Conservation (phyloP, 331 rosid genomes). For the Malus hybrid region DNA sequence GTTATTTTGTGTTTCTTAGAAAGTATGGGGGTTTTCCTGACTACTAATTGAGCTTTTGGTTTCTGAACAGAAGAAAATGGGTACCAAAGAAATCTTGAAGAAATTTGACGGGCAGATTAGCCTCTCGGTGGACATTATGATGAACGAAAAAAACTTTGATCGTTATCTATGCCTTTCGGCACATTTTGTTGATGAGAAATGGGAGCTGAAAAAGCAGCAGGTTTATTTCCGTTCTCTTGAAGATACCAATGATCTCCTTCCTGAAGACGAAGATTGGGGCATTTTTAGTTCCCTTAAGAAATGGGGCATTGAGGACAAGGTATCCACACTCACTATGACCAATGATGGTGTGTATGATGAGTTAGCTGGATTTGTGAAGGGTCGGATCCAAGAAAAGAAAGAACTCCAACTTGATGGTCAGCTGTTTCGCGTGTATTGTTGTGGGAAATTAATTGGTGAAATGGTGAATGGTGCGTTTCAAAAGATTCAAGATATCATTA, state of each 20-base stretch:
- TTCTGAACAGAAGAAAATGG: not conserved
- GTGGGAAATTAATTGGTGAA: not conserved
- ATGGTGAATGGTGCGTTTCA: constrained; percentile 8
- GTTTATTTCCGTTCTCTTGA: not conserved
- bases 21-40: not conserved
- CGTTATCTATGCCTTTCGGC: not conserved
- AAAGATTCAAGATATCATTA: not conserved
- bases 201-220: constrained; percentile 6
- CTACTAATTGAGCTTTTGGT: too few species aligned
- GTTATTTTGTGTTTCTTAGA: not conserved
- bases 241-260: not conserved
- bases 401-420: not conserved
- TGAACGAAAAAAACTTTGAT: not conserved
- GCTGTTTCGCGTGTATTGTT: constrained; percentile 4
- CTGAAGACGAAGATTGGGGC: not conserved
- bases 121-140: not conserved
- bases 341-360: not conserved
- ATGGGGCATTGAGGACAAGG: constrained; percentile 1
- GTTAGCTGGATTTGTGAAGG: not conserved
- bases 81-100: not conserved
- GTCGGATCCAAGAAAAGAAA: not conserved
- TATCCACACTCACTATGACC: not conserved
- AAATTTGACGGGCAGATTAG: constrained; percentile 5
- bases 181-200: constrained; percentile 12
- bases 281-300: not conserved